Percentiles rank a stretch among this genome's conserved stretches.
Evolutionary conservation across 306 rosid genomes (phyloP).

Genomic region (Glycine tomentella): DNA sequence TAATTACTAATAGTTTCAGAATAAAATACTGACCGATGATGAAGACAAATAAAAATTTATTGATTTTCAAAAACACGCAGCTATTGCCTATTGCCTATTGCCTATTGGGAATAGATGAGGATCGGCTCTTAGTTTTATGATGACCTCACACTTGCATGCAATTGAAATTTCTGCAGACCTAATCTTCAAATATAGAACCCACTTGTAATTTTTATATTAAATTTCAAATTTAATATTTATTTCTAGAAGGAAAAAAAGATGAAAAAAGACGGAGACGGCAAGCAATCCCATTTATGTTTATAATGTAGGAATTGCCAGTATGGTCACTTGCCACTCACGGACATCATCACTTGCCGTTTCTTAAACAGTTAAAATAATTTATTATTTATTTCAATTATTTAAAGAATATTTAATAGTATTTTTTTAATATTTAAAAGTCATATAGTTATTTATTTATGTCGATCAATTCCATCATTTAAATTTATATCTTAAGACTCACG

Average conservation of each 20-base stretch:
- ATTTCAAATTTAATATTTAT: not conserved
- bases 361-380: not conserved
- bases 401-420: not conserved
- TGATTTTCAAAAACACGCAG: not conserved
- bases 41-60: not conserved
- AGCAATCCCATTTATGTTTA: not conserved
- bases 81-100: not conserved
- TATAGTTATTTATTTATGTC: not conserved
- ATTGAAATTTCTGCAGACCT: slow-evolving; percentile 24
- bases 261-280: slow-evolving; percentile 38
- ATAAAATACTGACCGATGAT: not conserved
- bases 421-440: not conserved
- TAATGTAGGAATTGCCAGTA: slow-evolving; percentile 3
- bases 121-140: not conserved
- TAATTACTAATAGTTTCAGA: too few relatives aligned
- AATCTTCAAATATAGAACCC: not conserved
- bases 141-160: slow-evolving; percentile 37
- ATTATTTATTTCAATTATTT: too few relatives aligned
- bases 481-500: not conserved
- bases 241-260: not conserved
- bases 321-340: slow-evolving; percentile 6
- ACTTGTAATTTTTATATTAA: slow-evolving; percentile 37
- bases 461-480: too few relatives aligned
- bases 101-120: not conserved
- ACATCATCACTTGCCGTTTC: not conserved